Evolutionary conservation across 495 filamentous ascomycete species (phyloP).

Genomic region (Chlorociboria aeruginascens): DNA sequence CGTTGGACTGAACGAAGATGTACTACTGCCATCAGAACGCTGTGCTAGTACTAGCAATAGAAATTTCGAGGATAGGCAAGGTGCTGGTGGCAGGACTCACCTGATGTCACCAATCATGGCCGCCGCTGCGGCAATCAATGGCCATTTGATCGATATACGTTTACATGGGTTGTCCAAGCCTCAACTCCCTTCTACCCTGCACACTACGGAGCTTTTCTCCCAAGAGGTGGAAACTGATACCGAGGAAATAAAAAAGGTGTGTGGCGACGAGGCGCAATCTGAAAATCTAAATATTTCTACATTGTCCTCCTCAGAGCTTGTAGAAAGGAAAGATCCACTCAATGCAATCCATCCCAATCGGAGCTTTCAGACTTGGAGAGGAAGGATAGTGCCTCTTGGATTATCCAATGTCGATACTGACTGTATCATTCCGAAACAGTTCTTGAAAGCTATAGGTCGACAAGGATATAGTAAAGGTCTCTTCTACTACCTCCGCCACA

Average conservation of each 20-base stretch:
- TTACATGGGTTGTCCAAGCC: slow-evolving; percentile 48
- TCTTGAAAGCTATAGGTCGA: slow-evolving; percentile 95
- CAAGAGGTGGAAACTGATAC: slow-evolving; percentile 23
- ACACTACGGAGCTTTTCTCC: slow-evolving; percentile 1
- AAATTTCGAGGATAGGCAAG: slow-evolving; percentile 92
- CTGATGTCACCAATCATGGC: slow-evolving; percentile 97
- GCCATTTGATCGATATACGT: slow-evolving; percentile 79
- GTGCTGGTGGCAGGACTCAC: slow-evolving; percentile 80
- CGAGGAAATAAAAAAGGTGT: slow-evolving; percentile 34
- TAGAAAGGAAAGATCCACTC: slow-evolving; percentile 26
- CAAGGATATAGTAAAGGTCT: slow-evolving; percentile 80
- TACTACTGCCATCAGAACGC: slow-evolving; percentile 76
- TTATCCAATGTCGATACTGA: slow-evolving; percentile 86
- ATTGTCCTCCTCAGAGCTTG: slow-evolving; percentile 33
- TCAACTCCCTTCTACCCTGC: slow-evolving; percentile 32
- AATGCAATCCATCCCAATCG: slow-evolving; percentile 58
- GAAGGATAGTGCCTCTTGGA: slow-evolving; percentile 76
- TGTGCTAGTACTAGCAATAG: slow-evolving; percentile 91
- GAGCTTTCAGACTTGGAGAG: slow-evolving; percentile 67
- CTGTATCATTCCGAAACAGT: slow-evolving; percentile 95
- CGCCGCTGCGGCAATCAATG: slow-evolving; percentile 73
- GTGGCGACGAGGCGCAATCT: slow-evolving; percentile 58
- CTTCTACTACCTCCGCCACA: slow-evolving; percentile 66
- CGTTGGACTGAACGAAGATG: slow-evolving; percentile 95
- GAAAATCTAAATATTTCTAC: too few relatives aligned